A percentile compares a stretch with the other conserved stretches of the same genome.
phyloP scores from a whole-genome alignment of 2,329 filamentous ascomycete genomes.

The Dactylonectria estremocensis region DNA sequence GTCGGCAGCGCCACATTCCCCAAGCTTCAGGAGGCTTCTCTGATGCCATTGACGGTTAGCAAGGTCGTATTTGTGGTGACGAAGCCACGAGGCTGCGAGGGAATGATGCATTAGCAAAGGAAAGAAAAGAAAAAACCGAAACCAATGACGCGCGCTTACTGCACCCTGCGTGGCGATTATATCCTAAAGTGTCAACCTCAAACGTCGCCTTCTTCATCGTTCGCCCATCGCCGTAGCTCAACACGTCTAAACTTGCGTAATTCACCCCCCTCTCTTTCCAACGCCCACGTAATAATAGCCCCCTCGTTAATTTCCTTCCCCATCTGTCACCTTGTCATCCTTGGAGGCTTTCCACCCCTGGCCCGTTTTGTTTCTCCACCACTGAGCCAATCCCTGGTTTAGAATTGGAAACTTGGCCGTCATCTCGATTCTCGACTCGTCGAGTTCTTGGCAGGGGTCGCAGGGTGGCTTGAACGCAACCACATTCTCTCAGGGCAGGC shows the following conservation, averaged over 20 bases:
- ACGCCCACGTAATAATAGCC: slow-evolving; percentile 17
- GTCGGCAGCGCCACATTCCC: neutral
- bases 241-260: slow-evolving; percentile 23
- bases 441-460: neutral
- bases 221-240: neutral
- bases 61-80: slow-evolving; percentile 11
- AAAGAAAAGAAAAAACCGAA: slow-evolving; percentile 5
- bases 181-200: slow-evolving; percentile 15
- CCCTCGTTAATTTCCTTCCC: slow-evolving; percentile 9
- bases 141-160: slow-evolving; percentile 24
- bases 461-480: neutral
- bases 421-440: slow-evolving; percentile 4
- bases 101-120: slow-evolving; percentile 8
- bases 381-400: slow-evolving; percentile 31
- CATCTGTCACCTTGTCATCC: neutral
- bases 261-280: slow-evolving; percentile 1
- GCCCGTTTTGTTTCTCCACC: slow-evolving; percentile 17
- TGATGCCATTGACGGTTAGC: neutral
- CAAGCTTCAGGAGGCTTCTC: neutral
- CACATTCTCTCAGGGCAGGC: neutral
- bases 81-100: neutral
- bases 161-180: neutral
- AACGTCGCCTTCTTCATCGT: slow-evolving; percentile 7
- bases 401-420: slow-evolving; percentile 41
- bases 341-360: slow-evolving; percentile 12